Percentiles rank a stretch among this genome's conserved stretches.
phyloP scores from a whole-genome alignment of 257 asterid genomes.

The Rubia yunnanensis region DNA sequence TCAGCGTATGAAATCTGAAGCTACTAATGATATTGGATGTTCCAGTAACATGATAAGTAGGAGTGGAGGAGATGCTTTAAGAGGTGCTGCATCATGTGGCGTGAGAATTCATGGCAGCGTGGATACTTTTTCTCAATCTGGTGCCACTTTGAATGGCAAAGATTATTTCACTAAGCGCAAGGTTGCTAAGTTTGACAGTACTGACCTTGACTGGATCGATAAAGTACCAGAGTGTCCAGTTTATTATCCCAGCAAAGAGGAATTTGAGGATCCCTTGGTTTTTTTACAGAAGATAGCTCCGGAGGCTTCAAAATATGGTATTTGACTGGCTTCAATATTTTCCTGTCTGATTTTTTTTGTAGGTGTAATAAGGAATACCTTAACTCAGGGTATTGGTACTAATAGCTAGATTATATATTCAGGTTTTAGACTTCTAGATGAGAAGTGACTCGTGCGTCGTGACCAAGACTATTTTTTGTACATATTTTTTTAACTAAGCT shows the following conservation, averaged over 20 bases:
- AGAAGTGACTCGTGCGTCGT: neutral
- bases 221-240: slow-evolving; percentile 85
- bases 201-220: slow-evolving; percentile 74
- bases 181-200: slow-evolving; percentile 60
- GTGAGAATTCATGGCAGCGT: slow-evolving; percentile 44
- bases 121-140: slow-evolving; percentile 34
- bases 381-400: neutral
- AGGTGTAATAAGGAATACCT: too few species aligned
- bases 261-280: slow-evolving; percentile 85
- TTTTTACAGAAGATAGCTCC: slow-evolving; percentile 93
- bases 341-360: neutral
- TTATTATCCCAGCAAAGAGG: slow-evolving; percentile 70
- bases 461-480: neutral
- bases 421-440: neutral
- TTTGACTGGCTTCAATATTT: slow-evolving; percentile 4
- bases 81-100: slow-evolving; percentile 74
- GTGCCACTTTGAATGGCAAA: slow-evolving; percentile 33
- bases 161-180: slow-evolving; percentile 54
- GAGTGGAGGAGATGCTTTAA: slow-evolving; percentile 74
- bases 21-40: slow-evolving; percentile 33
- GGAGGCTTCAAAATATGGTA: slow-evolving; percentile 93
- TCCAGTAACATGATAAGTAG: slow-evolving; percentile 43
- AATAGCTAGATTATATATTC: neutral
- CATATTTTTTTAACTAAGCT: neutral
- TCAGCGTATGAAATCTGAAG: slow-evolving; percentile 55